phyloP scores from a whole-genome alignment of 139 green algal genomes.

The Diplosphaera chodatii region DNA sequence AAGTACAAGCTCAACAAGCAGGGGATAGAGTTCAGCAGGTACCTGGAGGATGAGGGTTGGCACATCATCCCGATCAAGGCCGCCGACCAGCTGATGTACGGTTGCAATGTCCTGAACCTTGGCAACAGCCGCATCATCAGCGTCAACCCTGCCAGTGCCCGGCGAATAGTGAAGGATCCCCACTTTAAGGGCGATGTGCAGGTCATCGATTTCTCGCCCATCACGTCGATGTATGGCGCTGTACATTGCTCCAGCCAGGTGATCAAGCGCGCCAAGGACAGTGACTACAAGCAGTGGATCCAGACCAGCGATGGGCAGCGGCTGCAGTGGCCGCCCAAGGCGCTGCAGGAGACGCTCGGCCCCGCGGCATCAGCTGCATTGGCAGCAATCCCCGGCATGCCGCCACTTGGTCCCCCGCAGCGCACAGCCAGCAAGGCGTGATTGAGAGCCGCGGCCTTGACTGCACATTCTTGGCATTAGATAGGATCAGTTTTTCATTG shows the following conservation, averaged over 20 bases:
- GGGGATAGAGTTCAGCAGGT: slow-evolving; percentile 76
- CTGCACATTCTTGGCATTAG: no score
- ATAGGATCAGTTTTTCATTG: no score
- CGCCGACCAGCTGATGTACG: slow-evolving; percentile 86
- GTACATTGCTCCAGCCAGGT: slow-evolving; percentile 91
- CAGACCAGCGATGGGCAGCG: not conserved
- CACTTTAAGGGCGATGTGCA: slow-evolving; percentile 70
- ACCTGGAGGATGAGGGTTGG: slow-evolving; percentile 76
- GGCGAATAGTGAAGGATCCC: slow-evolving; percentile 71
- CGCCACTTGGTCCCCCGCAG: not conserved
- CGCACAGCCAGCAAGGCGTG: not conserved
- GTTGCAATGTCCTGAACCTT: slow-evolving; percentile 88
- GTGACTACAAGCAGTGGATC: not conserved
- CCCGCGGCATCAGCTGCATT: not conserved
- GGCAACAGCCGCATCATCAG: slow-evolving; percentile 76
- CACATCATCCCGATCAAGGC: slow-evolving; percentile 83
- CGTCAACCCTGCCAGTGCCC: slow-evolving; percentile 67
- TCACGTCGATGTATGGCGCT: slow-evolving; percentile 92
- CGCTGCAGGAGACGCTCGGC: not conserved
- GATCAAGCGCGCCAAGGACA: not conserved
- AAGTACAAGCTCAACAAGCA: slow-evolving; percentile 28
- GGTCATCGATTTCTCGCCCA: slow-evolving; percentile 75
- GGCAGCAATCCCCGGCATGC: not conserved
- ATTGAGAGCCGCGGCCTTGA: no score
- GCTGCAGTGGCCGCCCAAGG: not conserved